Percentiles rank a stretch among this genome's conserved stretches.
These are phyloP conservation scores for Coffea humblotiana DNA, from an alignment of 305 asterid genomes.

Conservation along the genomic window DNA sequence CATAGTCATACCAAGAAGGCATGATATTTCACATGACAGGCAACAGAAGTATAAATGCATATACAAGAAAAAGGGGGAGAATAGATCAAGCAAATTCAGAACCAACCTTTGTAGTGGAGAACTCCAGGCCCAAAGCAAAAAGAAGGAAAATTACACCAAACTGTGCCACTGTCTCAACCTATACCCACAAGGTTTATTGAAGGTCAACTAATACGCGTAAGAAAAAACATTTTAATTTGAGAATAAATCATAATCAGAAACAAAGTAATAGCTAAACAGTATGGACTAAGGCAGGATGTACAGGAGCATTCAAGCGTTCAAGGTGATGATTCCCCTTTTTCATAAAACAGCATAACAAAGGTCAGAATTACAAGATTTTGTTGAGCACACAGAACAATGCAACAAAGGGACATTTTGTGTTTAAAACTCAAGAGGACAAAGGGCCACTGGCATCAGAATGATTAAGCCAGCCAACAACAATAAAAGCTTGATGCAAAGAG, in stretches of 20 bases:
- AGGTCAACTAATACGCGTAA: conserved; percentile 15
- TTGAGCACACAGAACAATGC: not conserved
- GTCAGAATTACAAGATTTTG: not conserved
- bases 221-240: not conserved
- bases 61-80: not conserved
- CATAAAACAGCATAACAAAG: not conserved
- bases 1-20: conserved; percentile 18
- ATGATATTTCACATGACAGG: conserved; percentile 18
- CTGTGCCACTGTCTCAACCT: conserved; percentile 99
- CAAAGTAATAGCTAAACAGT: not conserved
- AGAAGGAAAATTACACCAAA: conserved; percentile 99
- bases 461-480: not conserved
- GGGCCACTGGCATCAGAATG: not conserved
- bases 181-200: conserved; percentile 29
- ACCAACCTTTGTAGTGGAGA: conserved; percentile 83
- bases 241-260: not conserved
- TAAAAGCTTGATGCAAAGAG: not conserved
- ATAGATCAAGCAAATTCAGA: conserved; percentile 10
- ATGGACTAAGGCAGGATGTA: not conserved
- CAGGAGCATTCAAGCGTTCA: not conserved
- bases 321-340: not conserved
- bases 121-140: conserved; percentile 97
- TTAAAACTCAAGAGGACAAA: not conserved
- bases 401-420: not conserved
- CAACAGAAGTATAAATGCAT: conserved; percentile 1